Percentiles rank a stretch among this genome's conserved stretches.
phyloP scores from a whole-genome alignment of 768 basidiomycete species.

The Lactifluus rugatus region DNA sequence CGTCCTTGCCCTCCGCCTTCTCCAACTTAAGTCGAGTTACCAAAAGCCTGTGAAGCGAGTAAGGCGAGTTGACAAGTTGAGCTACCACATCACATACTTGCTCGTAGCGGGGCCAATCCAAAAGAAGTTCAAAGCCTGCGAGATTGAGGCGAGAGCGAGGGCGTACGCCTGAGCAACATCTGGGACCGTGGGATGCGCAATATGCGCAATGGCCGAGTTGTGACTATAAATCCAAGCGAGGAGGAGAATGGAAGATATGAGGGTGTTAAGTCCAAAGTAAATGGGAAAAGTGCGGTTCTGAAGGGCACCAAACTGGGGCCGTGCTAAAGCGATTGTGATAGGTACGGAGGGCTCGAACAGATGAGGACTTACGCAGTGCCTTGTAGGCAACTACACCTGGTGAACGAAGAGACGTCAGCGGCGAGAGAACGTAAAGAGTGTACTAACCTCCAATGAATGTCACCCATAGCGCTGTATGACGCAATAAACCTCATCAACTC shows the following conservation, averaged over 20 bases:
- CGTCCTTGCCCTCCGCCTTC: constrained; percentile 60
- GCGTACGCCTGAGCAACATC: constrained; percentile 61
- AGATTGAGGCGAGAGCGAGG: constrained; percentile 36
- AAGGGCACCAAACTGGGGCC: constrained; percentile 61
- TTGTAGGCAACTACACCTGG: constrained; percentile 53
- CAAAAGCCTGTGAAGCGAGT: constrained; percentile 46
- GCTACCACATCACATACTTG: constrained; percentile 35
- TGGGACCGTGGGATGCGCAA: constrained; percentile 37
- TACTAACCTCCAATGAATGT: constrained; percentile 53
- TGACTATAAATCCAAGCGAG: constrained; percentile 49
- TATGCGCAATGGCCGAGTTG: constrained; percentile 42
- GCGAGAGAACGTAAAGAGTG: background rate
- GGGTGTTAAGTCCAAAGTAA: constrained; percentile 57
- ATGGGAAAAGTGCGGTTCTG: constrained; percentile 69
- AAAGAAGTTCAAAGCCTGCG: constrained; percentile 54
- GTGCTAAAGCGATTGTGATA: constrained; percentile 32
- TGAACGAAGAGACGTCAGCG: constrained; percentile 13
- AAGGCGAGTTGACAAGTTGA: background rate
- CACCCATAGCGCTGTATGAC: constrained; percentile 41
- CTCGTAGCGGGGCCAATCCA: constrained; percentile 65
- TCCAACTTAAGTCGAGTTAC: constrained; percentile 62
- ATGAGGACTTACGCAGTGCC: constrained; percentile 40
- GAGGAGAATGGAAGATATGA: constrained; percentile 44
- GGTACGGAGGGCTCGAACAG: background rate
- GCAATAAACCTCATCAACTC: too few relatives aligned